A percentile compares a stretch with the other conserved stretches of the same genome.
These are phyloP conservation scores for Rhizopus stolonifer DNA, from an alignment of 371 early-diverging fungal species.

Conservation along the genomic window DNA sequence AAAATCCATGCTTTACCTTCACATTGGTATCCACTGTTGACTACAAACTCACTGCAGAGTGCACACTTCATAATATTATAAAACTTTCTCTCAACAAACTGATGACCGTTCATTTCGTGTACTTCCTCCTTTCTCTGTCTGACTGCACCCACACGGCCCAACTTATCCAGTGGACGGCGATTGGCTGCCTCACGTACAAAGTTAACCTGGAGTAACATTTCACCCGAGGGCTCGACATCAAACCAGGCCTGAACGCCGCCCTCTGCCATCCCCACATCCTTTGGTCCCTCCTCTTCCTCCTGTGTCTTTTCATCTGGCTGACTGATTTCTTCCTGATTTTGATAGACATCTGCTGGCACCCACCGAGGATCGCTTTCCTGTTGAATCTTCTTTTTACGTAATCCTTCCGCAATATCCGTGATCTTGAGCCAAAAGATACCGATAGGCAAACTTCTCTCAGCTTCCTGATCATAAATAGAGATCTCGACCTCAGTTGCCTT, in stretches of 20 bases:
- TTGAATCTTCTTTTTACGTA: conserved; percentile 69
- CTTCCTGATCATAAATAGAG: conserved; percentile 73
- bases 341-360: conserved; percentile 49
- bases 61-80: conserved; percentile 96
- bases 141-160: conserved; percentile 89
- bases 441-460: conserved; percentile 67
- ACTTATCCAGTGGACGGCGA: conserved; percentile 64
- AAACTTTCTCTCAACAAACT: conserved; percentile 83
- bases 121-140: conserved; percentile 81
- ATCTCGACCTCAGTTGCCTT: conserved; percentile 92
- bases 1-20: conserved; percentile 59
- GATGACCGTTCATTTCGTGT: conserved; percentile 89
- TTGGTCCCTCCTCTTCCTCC: conserved; percentile 16
- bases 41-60: conserved; percentile 88
- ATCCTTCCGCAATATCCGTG: conserved; percentile 76
- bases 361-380: conserved; percentile 57
- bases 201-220: conserved; percentile 76
- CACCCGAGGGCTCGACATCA: conserved; percentile 92
- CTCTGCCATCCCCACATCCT: conserved; percentile 20
- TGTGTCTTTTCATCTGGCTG: conserved; percentile 14
- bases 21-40: conserved; percentile 89
- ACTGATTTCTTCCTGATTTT: conserved; percentile 19
- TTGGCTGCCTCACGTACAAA: conserved; percentile 59
- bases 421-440: conserved; percentile 85
- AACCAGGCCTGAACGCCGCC: conserved; percentile 83